Conservation (phyloP, 2,329 filamentous ascomycete species). For the Botrytis elliptica region DNA sequence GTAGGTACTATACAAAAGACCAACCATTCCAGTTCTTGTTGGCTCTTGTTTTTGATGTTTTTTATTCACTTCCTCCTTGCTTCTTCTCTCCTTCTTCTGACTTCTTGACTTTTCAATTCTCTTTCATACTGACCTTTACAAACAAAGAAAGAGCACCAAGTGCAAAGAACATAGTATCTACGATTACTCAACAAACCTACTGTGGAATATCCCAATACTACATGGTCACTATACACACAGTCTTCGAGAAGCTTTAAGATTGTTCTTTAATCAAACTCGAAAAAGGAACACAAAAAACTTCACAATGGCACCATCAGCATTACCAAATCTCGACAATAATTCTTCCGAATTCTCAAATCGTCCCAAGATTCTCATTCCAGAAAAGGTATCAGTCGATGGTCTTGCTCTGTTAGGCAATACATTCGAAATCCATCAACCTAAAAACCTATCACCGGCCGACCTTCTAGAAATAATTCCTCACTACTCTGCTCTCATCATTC, state of each 20-base stretch:
- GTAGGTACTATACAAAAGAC: background rate
- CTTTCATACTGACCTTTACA: background rate
- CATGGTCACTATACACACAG: background rate
- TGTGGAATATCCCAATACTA: too few relatives aligned
- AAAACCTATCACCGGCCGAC: conserved; percentile 60
- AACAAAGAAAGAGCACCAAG: background rate
- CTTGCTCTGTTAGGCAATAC: conserved; percentile 64
- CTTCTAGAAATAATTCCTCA: conserved; percentile 64
- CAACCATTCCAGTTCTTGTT: background rate
- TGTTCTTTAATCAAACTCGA: background rate
- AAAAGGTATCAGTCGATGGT: conserved; percentile 78
- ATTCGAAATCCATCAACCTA: conserved; percentile 68
- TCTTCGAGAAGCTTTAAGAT: background rate
- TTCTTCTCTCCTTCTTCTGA: background rate
- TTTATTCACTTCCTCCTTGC: background rate
- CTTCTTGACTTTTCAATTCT: background rate
- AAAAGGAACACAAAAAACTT: background rate
- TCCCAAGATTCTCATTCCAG: conserved; percentile 64
- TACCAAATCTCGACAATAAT: conserved; percentile 1
- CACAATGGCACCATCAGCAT: conserved; percentile 34
- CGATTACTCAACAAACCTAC: too few relatives aligned
- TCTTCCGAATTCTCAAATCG: conserved; percentile 20
- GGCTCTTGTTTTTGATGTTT: background rate
- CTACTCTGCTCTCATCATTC: conserved; percentile 76
- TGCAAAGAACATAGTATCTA: background rate